These are phyloP conservation scores for Delitschia confertaspora DNA, from an alignment of 495 filamentous ascomycete species.

Conservation along the genomic window DNA sequence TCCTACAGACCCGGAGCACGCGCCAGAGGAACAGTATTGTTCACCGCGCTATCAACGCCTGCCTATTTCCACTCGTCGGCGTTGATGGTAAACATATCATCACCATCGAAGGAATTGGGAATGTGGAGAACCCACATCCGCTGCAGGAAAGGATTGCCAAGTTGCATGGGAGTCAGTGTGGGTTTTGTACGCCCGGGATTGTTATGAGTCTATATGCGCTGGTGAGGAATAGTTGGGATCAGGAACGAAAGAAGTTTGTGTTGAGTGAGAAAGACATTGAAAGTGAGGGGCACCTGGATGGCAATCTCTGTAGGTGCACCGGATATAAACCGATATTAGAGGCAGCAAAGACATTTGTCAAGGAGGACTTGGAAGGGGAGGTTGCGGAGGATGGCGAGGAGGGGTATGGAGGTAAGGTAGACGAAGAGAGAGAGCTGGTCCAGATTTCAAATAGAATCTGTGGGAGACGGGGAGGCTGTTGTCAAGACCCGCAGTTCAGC, in stretches of 20 bases:
- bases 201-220: constrained; percentile 40
- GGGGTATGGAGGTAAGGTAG: background rate
- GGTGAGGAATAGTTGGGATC: constrained; percentile 36
- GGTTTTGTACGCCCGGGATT: constrained; percentile 37
- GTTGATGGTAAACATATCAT: constrained; percentile 40
- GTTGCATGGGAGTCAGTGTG: constrained; percentile 36
- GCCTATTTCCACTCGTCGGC: constrained; percentile 28
- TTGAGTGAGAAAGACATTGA: constrained; percentile 33
- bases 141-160: constrained; percentile 39
- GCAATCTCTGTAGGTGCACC: constrained; percentile 39
- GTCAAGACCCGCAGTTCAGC: constrained; percentile 29
- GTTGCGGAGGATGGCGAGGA: constrained; percentile 20
- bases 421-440: constrained; percentile 6
- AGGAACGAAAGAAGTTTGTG: constrained; percentile 29
- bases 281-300: constrained; percentile 36
- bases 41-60: constrained; percentile 26
- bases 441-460: constrained; percentile 22
- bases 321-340: constrained; percentile 40
- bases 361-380: constrained; percentile 37
- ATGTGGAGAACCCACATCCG: constrained; percentile 34
- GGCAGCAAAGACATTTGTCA: constrained; percentile 44
- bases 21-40: constrained; percentile 17
- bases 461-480: constrained; percentile 37
- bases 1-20: constrained; percentile 29
- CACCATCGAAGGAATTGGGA: constrained; percentile 38